Base-by-base conservation (phyloP, 1,284 basidiomycete species). In the Gymnopus androsaceus region DNA sequence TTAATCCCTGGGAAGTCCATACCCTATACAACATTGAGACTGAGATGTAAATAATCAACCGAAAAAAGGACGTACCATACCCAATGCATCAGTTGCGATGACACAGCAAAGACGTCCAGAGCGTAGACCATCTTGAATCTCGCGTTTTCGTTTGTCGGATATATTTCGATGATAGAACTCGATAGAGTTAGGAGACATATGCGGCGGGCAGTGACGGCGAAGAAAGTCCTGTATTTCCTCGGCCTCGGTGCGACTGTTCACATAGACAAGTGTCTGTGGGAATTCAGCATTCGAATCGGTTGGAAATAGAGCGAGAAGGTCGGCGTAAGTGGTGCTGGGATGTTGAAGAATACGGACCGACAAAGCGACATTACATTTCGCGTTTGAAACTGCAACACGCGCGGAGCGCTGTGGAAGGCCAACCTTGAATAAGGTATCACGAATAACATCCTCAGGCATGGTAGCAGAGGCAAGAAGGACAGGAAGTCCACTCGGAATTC, bases 241-340 rank as follows among this genome's bases (percentile, higher is more conserved):
- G 2, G 38, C 51, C 4, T 31, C 33, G 6, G 33, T 31, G 2
- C 61, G 60, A 31, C 31, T 49, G 31, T 59, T 54, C 0, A 50
- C 58, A 41, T 63, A 64, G n/a, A 64, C 51, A 2, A 64, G 28
- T 3, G 59, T 64, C 48, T 63, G 59, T 0, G 51, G 52, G 31
- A 64, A 58, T 17, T 28, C 21, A 5, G 31, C 17, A 12, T 54
- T 48, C n/a, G n/a, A n/a, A 1, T 33, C 21, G 1, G 25, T 7
- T 0, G 59, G 57, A 15, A 63, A 55, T 1, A 61, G 44, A 2
- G 47, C 19, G 12, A 59, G 46, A 25, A 64, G 55, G 46, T 63
- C 60, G 0, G 59, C 60, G 21, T 37, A 63, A 1, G 49, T 54
- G 8, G 48, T 34, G 21, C 37, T 41, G 12, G 55, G 56, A 23